A percentile compares a stretch with the other conserved stretches of the same genome.
phyloP scores from a whole-genome alignment of 2,329 filamentous ascomycete genomes.

The Pseudocercospora fijiensis region DNA sequence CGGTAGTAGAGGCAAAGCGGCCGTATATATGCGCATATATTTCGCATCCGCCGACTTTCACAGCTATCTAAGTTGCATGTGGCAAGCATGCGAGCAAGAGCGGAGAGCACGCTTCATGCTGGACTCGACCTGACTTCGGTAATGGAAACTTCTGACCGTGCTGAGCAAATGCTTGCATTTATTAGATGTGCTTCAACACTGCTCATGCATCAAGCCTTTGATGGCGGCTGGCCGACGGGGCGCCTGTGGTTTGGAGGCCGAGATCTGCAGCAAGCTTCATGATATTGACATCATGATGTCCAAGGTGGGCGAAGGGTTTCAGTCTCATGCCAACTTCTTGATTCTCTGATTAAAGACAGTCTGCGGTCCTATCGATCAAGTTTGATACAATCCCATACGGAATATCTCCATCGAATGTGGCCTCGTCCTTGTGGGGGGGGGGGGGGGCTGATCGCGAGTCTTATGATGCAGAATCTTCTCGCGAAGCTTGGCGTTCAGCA shows the following conservation, averaged over 20 bases:
- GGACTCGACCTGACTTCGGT: not conserved
- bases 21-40: not conserved
- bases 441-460: not conserved
- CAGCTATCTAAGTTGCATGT: not conserved
- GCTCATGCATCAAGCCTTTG: not conserved
- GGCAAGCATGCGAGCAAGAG: not conserved
- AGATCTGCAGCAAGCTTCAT: conserved; percentile 1
- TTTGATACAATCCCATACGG: not conserved
- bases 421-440: not conserved
- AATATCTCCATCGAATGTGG: not conserved
- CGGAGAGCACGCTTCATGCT: not conserved
- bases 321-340: not conserved
- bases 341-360: not conserved
- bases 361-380: not conserved
- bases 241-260: not conserved
- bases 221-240: not conserved
- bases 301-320: not conserved
- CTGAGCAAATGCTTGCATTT: not conserved
- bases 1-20: not conserved
- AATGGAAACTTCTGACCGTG: not conserved
- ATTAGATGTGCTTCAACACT: not conserved
- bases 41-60: not conserved
- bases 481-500: not conserved
- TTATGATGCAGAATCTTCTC: not conserved
- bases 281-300: not conserved